These are phyloP conservation scores for Aspergillus sclerotiicarbonarius DNA, from an alignment of 495 filamentous ascomycete genomes.

Conservation along the genomic window DNA sequence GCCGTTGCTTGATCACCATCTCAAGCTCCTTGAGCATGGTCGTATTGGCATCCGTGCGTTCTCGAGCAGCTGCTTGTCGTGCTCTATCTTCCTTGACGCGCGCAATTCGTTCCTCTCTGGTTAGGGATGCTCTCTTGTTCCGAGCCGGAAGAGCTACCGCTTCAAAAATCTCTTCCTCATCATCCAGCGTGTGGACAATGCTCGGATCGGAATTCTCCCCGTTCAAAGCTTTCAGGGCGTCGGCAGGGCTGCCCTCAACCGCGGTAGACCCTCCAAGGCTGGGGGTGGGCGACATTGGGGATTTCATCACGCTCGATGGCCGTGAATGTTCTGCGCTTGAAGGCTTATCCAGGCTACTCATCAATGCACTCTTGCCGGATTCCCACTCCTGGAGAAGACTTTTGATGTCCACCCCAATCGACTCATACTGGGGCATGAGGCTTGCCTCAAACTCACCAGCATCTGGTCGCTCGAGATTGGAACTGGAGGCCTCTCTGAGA, in stretches of 20 bases:
- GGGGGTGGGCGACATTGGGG: slow-evolving; percentile 73
- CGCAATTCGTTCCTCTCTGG: slow-evolving; percentile 81
- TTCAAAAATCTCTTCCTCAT: slow-evolving; percentile 86
- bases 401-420: slow-evolving; percentile 83
- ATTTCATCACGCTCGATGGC: slow-evolving; percentile 63
- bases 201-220: slow-evolving; percentile 52
- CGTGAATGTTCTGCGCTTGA: slow-evolving; percentile 58
- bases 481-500: slow-evolving; percentile 83
- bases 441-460: slow-evolving; percentile 64
- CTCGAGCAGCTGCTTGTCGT: slow-evolving; percentile 61
- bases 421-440: slow-evolving; percentile 88
- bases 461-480: slow-evolving; percentile 69
- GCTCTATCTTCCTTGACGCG: slow-evolving; percentile 88
- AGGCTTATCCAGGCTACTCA: slow-evolving; percentile 64
- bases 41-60: slow-evolving; percentile 73
- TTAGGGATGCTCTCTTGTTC: slow-evolving; percentile 66
- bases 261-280: slow-evolving; percentile 83
- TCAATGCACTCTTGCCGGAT: slow-evolving; percentile 71
- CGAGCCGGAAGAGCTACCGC: slow-evolving; percentile 71
- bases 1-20: slow-evolving; percentile 78
- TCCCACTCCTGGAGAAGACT: slow-evolving; percentile 90
- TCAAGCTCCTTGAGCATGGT: slow-evolving; percentile 91
- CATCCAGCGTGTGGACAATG: slow-evolving; percentile 34
- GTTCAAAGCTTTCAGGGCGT: slow-evolving; percentile 72
- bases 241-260: slow-evolving; percentile 74